A percentile compares a stretch with the other conserved stretches of the same genome.
phyloP scores from a whole-genome alignment of 2,329 filamentous ascomycete genomes.

The Cyphellophora europaea region DNA sequence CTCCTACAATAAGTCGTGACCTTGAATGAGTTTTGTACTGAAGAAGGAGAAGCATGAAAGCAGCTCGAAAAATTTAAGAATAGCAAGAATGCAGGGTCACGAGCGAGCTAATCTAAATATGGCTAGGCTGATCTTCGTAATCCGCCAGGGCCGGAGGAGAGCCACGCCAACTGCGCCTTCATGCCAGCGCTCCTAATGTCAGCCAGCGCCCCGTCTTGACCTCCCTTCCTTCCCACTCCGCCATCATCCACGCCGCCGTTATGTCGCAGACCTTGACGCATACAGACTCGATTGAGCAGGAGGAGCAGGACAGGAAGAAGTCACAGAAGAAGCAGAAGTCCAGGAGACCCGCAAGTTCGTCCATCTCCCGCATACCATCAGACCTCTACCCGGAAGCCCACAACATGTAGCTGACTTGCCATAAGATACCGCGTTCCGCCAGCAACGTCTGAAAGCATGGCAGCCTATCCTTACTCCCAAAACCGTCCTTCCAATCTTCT shows the following conservation, averaged over 20 bases:
- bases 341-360: slow-evolving; percentile 77
- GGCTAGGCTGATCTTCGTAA: too few relatives aligned
- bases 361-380: too few relatives aligned
- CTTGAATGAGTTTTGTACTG: slow-evolving; percentile 46
- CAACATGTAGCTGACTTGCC: slow-evolving; percentile 7
- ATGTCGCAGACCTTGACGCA: slow-evolving; percentile 35
- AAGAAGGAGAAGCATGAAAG: slow-evolving; percentile 25
- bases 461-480: slow-evolving; percentile 96
- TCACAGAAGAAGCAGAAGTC: slow-evolving; percentile 57
- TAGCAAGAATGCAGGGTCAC: too few relatives aligned
- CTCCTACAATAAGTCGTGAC: slow-evolving; percentile 60
- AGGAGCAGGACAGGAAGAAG: slow-evolving; percentile 30
- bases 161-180: too few relatives aligned
- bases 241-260: too few relatives aligned
- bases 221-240: too few relatives aligned
- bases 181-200: too few relatives aligned
- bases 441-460: slow-evolving; percentile 97
- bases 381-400: slow-evolving; percentile 2
- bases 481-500: slow-evolving; percentile 85
- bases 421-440: slow-evolving; percentile 86
- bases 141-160: too few relatives aligned
- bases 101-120: too few relatives aligned
- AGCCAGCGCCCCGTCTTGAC: too few relatives aligned
- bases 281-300: slow-evolving; percentile 34
- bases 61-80: slow-evolving; percentile 8